Evolutionary conservation across 2,329 filamentous ascomycete species (phyloP).

Genomic region (Microcyclosporella mali): DNA sequence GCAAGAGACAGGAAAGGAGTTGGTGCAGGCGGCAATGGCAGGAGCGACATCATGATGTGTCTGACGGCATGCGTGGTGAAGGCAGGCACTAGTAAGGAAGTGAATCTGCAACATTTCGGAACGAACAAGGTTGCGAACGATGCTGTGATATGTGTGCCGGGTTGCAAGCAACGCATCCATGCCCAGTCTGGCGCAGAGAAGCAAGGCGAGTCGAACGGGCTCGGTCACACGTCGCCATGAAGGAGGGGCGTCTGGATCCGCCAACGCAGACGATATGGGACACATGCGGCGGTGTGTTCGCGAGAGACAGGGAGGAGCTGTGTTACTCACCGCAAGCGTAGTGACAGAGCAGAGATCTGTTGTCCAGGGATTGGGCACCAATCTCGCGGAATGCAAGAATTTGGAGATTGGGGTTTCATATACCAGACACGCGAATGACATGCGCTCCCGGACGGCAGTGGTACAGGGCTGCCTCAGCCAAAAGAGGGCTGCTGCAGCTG

Average conservation of each 20-base stretch:
- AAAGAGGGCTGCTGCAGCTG: neutral
- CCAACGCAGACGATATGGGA: constrained; percentile 8
- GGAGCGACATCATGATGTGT: constrained; percentile 8
- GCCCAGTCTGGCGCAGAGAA: constrained; percentile 11
- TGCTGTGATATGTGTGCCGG: constrained; percentile 12
- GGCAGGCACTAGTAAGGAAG: neutral
- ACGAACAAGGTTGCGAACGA: constrained; percentile 5
- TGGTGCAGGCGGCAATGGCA: constrained; percentile 2
- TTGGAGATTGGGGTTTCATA: constrained; percentile 12
- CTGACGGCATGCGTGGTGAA: neutral
- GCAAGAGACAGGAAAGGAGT: neutral
- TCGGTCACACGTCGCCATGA: constrained; percentile 13
- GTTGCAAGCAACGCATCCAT: constrained; percentile 14
- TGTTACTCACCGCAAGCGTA: constrained; percentile 18
- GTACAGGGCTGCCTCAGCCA: neutral
- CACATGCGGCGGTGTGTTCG: constrained; percentile 13
- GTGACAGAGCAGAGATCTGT: constrained; percentile 13
- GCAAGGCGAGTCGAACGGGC: constrained; percentile 13
- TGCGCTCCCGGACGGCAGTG: constrained; percentile 8
- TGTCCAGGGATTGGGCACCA: constrained; percentile 6
- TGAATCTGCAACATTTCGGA: neutral
- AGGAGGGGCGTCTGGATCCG: constrained; percentile 18
- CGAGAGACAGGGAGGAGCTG: constrained; percentile 21
- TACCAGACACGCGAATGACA: constrained; percentile 4
- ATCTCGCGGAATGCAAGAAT: constrained; percentile 3